These are phyloP conservation scores for Collybiopsis luxurians DNA, from an alignment of 768 basidiomycete species.

Conservation along the genomic window DNA sequence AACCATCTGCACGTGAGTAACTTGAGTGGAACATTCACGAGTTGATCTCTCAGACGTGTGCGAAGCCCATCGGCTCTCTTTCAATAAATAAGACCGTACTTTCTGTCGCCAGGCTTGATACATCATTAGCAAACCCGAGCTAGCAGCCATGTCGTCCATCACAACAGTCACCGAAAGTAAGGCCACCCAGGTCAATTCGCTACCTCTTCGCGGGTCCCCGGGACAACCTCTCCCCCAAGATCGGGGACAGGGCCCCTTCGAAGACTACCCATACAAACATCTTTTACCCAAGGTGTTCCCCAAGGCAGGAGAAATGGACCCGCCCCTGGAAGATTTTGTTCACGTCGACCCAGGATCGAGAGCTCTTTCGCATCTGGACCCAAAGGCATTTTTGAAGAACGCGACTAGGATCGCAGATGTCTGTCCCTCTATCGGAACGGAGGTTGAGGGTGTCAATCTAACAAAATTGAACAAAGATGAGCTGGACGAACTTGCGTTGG, in stretches of 20 bases:
- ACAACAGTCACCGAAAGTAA: not conserved
- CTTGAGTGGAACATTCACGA: not conserved
- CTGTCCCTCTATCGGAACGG: conserved; percentile 55
- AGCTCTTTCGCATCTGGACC: conserved; percentile 48
- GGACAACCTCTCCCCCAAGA: conserved; percentile 13
- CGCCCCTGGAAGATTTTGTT: conserved; percentile 51
- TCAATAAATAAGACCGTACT: not conserved
- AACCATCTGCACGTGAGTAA: not conserved
- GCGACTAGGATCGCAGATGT: conserved; percentile 41
- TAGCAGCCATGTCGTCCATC: not conserved
- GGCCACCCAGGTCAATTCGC: not conserved
- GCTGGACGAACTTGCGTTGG: conserved; percentile 51
- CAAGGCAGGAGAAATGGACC: conserved; percentile 30
- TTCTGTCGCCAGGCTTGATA: not conserved
- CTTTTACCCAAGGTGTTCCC: conserved; percentile 46
- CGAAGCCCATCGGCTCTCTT: not conserved
- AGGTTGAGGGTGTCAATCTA: conserved; percentile 53
- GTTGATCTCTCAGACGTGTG: not conserved
- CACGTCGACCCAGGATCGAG: conserved; percentile 58
- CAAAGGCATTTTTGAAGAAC: conserved; percentile 46
- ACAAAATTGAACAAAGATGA: conserved; percentile 40
- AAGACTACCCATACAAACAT: conserved; percentile 45
- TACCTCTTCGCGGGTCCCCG: not conserved
- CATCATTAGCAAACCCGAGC: too few relatives aligned
- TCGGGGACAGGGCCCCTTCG: conserved; percentile 15